Evolutionary conservation across 2,329 filamentous ascomycete species (phyloP), one percentile per base, ranked within the genome.

Genomic region (Paraconiothyrium sp.): DNA sequence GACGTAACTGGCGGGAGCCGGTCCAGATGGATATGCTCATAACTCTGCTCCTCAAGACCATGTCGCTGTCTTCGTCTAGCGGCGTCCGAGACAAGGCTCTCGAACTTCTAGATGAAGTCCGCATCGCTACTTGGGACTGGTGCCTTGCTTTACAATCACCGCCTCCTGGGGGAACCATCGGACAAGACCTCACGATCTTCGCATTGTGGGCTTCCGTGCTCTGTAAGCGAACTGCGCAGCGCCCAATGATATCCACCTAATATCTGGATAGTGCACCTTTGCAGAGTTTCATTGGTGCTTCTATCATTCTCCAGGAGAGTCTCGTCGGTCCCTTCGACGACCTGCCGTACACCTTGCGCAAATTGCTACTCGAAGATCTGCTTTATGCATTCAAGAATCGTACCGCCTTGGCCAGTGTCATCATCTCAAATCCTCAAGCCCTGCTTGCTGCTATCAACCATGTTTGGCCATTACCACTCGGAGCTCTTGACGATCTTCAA

Each of bases 21-120:
- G 74, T 85, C 55, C 81, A 82, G 14, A 90, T 91, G 87, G 83
- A 87, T 4, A 80, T 84, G 0, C 57, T 90, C 1, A 80, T 90
- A 5, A 85, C 81, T 0, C 66, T 91, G 0, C 22, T 54, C 9
- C 50, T 87, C 0, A 82, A 85, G 2, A 22, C 81, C 0, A 68
- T 65, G 16, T 70, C 67, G 73, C 0, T 81, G 68, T 55, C 65
- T 51, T 24, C 67, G 73, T 35, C 67, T 60, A 49, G 62, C 4
- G 37, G 50, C 1, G 58, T 59, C 7, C 51, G 32, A 41, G 48
- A 58, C 0, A 67, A 68, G 7, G 58, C 67, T 9, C 16, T 41
- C 0, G 10, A 54, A 0, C 59, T 87, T 0, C 69, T 91, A 0
- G 49, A 71, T 0, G 73, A 61, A 4, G 81, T 82, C 0, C 81